phyloP scores from a whole-genome alignment of 306 rosid species.

The Prunus mume region DNA sequence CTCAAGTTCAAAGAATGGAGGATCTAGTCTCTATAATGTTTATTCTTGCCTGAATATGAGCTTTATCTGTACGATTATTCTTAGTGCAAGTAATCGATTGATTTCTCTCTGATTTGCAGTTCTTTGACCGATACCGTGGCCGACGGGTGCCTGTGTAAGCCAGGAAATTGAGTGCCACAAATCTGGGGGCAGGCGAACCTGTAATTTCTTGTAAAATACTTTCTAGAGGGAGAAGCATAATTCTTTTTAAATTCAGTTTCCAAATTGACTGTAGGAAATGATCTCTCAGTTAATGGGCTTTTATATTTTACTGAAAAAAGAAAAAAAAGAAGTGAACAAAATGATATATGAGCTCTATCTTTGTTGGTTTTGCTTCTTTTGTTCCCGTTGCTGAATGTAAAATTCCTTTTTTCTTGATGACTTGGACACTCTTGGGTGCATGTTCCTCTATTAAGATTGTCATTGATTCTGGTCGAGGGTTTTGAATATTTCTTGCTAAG shows the following conservation, averaged over 20 bases:
- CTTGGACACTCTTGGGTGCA: background rate
- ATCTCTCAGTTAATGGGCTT: background rate
- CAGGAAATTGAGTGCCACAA: slow-evolving; percentile 23
- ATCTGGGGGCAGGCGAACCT: slow-evolving; percentile 29
- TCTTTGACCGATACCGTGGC: slow-evolving; percentile 78
- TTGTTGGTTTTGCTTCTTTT: slow-evolving; percentile 6
- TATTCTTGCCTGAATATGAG: background rate
- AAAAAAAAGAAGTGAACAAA: background rate
- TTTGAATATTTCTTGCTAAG: no score
- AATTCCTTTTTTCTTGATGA: background rate
- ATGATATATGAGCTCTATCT: background rate
- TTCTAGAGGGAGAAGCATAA: slow-evolving; percentile 26
- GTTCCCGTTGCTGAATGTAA: background rate
- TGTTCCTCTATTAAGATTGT: background rate
- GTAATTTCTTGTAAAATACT: slow-evolving; percentile 49
- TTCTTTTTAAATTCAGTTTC: slow-evolving; percentile 20
- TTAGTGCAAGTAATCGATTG: background rate
- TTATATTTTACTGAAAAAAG: background rate
- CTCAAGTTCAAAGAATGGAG: background rate
- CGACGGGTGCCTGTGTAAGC: slow-evolving; percentile 84
- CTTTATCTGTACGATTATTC: background rate
- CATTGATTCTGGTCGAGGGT: background rate
- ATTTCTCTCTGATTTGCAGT: slow-evolving; percentile 42
- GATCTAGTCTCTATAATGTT: background rate
- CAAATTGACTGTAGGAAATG: slow-evolving; percentile 16